Base-by-base conservation (phyloP, 2,329 filamentous ascomycete genomes). In the Scytalidium lignicola region DNA sequence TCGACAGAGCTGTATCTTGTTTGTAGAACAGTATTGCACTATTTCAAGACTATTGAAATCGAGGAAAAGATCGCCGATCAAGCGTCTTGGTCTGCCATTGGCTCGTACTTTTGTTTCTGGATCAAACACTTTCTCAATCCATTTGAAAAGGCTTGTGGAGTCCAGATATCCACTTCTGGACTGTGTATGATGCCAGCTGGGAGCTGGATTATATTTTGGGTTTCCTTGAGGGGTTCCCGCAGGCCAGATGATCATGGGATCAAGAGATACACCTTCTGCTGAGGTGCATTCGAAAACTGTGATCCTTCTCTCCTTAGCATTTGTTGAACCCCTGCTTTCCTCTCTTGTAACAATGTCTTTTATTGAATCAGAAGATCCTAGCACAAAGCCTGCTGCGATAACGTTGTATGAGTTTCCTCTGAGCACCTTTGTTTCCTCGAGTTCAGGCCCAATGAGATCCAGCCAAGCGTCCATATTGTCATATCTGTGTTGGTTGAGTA, bases 31-130 rank as follows among this genome's bases (percentile, higher is more conserved):
- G 43, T 60, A 63, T 52, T 57, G 46, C 41, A 60, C 50, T 44
- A 55, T 43, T 53, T 69, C 58, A 19, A 65, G 61, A 5, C 62
- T 64, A 50, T 70, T 58, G 47, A 70, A 62, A 17, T 61, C 65
- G 15, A 57, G 56, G 46, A 70, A 67, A 43, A 67, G 56, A 49
- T 70, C 58, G 19, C 51, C 64, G 17, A 69, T 65, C 18, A 69
- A 56, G 3, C 68, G 48, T 1, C 64, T 62, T 52, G 57, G 65
- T 49, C 59, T 64, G 8, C 56, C 28, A 20, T 65, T 55, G 48
- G 63, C 65, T 47, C 47, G 49, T 44, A 47, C 55, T 56, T 57
- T 62, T 4, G 64, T 69, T 52, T 65, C 32, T 10, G 62, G 64
- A 52, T 70, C 52, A 55, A 69, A 69, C 3, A 70, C 53, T 44